Evolutionary conservation across 148 eudicot genomes (phyloP), one percentile per base, ranked within the genome.

Genomic region (Nyssa sinensis): DNA sequence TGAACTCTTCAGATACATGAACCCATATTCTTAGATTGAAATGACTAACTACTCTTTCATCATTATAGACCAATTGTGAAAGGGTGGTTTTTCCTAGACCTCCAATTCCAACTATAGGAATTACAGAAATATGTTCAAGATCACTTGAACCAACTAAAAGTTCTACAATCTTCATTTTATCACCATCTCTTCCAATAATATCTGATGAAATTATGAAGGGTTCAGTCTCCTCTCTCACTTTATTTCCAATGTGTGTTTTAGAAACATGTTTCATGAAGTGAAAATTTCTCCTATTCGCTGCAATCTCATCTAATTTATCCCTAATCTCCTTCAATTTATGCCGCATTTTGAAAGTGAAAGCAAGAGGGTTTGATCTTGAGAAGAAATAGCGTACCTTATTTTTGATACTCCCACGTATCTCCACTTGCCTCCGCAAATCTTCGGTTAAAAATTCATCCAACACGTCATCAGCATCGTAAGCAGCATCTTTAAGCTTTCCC

Each of bases 1-100:
- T 70, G 64, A 75, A 78, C 13, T 72, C 72, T 0, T 75, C 65
- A 3, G 84, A 75, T 13, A 81, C 70, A 71, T 77, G 75, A 5
- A 64, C 84, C 87, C 87, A 84, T 3, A 73, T 7, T n/a, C 29
- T 78, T n/a, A 65, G 1, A 71, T 64, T 66, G 35, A 84, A 84
- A n/a, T 70, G 32, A 1, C 13, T 11, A 3, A 21, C 10, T 0
- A 75, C 47, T 29, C 61, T 59, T 13, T 58, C 28, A 47, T 79
- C 85, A 28, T 66, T 57, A 25, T 31, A 76, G 5, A 81, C 67
- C 21, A 76, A 13, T 31, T 76, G 77, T 4, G 83, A 82, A 5
- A 84, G 70, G 7, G 72, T 49, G 10, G 80, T 81, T 33, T 84
- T 81, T 23, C 82, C 87, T 28, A 84, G 53, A n/a, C 85, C 85